These are phyloP conservation scores for Penicillium riverlandense DNA, from an alignment of 495 filamentous ascomycete species.

Conservation along the genomic window DNA sequence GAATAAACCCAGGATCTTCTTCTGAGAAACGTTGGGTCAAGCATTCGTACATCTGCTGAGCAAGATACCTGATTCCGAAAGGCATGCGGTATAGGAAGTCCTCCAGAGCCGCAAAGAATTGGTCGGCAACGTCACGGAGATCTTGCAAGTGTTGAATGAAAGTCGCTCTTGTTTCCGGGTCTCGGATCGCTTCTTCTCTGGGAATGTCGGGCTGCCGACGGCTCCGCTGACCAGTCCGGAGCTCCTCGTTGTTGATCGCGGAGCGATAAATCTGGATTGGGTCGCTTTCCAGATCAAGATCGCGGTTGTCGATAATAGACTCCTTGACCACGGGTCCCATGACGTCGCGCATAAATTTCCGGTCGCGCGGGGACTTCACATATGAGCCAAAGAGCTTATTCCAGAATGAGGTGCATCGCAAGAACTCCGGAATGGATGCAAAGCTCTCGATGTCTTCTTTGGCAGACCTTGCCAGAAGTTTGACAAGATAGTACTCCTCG, in stretches of 20 bases:
- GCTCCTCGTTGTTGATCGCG: constrained; percentile 91
- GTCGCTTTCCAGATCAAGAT: constrained; percentile 90
- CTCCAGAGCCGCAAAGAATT: constrained; percentile 74
- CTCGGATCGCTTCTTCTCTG: constrained; percentile 85
- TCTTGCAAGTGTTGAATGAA: constrained; percentile 93
- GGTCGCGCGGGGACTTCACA: constrained; percentile 83
- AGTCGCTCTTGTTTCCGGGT: constrained; percentile 80
- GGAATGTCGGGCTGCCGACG: constrained; percentile 71
- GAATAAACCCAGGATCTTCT: constrained; percentile 68
- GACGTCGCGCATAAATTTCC: constrained; percentile 83
- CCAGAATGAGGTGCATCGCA: constrained; percentile 92
- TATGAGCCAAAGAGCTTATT: constrained; percentile 77
- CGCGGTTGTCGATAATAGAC: constrained; percentile 84
- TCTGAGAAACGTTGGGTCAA: constrained; percentile 68
- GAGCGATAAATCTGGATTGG: constrained; percentile 96
- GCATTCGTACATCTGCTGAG: constrained; percentile 75
- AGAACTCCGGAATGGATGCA: constrained; percentile 68
- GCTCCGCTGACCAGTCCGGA: constrained; percentile 81
- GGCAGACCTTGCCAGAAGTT: constrained; percentile 74
- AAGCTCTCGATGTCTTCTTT: constrained; percentile 80
- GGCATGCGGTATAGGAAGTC: constrained; percentile 82
- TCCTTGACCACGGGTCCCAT: constrained; percentile 76
- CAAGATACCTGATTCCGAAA: constrained; percentile 85
- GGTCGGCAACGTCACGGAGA: constrained; percentile 85
- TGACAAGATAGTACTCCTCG: constrained; percentile 95